A percentile compares a stretch with the other conserved stretches of the same genome.
Conservation (phyloP, 371 early-diverging fungal species). For the Neoconidiobolus thromboides region DNA sequence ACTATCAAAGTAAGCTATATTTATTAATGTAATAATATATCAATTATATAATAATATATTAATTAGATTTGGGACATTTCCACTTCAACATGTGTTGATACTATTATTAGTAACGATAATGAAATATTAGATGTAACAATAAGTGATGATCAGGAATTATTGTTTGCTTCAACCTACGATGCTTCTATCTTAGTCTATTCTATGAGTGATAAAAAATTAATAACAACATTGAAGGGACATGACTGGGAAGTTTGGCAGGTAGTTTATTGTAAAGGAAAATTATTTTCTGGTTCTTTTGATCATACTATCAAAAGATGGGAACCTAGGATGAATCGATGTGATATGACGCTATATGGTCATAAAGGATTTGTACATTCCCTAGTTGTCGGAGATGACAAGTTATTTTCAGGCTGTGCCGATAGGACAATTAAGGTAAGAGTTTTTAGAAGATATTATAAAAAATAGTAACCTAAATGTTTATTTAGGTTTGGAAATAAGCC, state of each 20-base stretch:
- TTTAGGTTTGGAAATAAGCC: no score
- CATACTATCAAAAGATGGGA: constrained; percentile 53
- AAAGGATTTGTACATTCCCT: constrained; percentile 42
- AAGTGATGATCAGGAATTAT: constrained; percentile 19
- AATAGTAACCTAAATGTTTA: no score
- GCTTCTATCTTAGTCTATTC: constrained; percentile 35
- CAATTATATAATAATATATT: neutral
- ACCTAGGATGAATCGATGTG: constrained; percentile 24
- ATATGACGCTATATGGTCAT: constrained; percentile 38
- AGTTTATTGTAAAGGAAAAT: constrained; percentile 21
- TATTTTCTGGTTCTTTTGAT: constrained; percentile 44
- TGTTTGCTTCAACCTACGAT: constrained; percentile 41
- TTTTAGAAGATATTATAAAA: no score
- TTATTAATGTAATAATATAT: neutral
- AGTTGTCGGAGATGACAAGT: constrained; percentile 18
- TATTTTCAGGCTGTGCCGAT: constrained; percentile 45
- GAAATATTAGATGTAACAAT: constrained; percentile 33
- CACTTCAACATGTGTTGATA: constrained; percentile 19
- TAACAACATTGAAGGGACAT: constrained; percentile 30
- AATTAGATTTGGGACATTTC: constrained; percentile 33
- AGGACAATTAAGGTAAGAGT: constrained; percentile 26
- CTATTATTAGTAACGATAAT: constrained; percentile 21
- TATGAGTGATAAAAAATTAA: constrained; percentile 17
- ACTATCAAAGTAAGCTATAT: constrained; percentile 19
- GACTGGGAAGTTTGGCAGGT: constrained; percentile 56